Evolutionary conservation across 2,329 filamentous ascomycete species (phyloP).

Genomic region (Chrysoporthe austroafricana): DNA sequence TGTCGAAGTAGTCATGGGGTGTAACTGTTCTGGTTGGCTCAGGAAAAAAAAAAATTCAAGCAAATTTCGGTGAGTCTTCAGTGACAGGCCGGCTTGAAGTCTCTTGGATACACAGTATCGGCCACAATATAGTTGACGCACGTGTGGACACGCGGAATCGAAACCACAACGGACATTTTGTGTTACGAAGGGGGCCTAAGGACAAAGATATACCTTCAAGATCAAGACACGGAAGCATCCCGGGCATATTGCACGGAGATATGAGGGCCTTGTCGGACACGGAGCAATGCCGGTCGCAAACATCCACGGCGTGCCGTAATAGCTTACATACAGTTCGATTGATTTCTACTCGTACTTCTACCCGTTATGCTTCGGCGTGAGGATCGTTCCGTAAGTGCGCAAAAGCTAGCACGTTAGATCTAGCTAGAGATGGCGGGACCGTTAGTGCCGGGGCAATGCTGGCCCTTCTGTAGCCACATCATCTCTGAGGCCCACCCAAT

Average conservation of each 20-base stretch:
- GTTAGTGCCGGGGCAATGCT: neutral
- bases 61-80: neutral
- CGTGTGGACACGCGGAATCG: neutral
- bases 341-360: neutral
- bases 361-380: constrained; percentile 16
- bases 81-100: no score
- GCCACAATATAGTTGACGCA: no score
- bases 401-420: neutral
- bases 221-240: neutral
- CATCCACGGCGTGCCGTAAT: neutral
- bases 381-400: constrained; percentile 18
- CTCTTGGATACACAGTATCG: neutral
- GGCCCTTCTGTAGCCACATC: neutral
- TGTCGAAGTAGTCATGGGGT: constrained; percentile 13
- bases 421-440: neutral
- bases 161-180: neutral
- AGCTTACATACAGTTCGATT: constrained; percentile 9
- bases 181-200: neutral
- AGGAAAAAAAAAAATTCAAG: neutral
- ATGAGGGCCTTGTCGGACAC: constrained; percentile 1
- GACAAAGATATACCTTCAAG: neutral
- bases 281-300: neutral
- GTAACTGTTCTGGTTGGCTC: neutral
- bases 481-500: neutral
- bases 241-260: neutral